Base-by-base conservation (phyloP, 805 yeast genomes). In the Brettanomyces nanus region DNA sequence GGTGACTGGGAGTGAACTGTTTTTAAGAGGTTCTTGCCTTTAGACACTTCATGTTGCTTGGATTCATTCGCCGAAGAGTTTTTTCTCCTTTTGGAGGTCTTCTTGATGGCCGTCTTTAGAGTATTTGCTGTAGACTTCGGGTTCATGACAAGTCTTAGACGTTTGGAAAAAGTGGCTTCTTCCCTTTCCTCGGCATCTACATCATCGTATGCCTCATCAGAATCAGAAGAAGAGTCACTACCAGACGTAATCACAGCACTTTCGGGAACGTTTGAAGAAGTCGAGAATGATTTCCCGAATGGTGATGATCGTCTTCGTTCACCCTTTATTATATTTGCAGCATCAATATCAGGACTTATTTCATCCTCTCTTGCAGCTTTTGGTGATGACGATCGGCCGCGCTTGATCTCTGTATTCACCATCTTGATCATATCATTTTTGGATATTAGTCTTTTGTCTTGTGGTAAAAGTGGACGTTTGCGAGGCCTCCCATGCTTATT, bases 61-160 rank as follows among this genome's bases (percentile, higher is more conserved):
- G n/a, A 6, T 6, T 19, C n/a, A 4, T 9, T 25, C 4, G 15
- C 19, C 7, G 21, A 30, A 23, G 19, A n/a, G n/a, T 13, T n/a
- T 26, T 7, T 19, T 25, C 44, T 31, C 11, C 28, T 22, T 14
- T 28, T 19, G 11, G 29, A 28, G 19, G 28, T 38, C 7, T 13
- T 30, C 15, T 25, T 15, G 4, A 34, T n/a, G 27, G 14, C 14
- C n/a, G 14, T n/a, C 6, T 20, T 27, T 20, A 19, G 30, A 21
- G 77, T 77, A 2, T 74, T 64, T 28, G 66, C 65, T 4, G 72
- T 77, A 15, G 69, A 62, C 40, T 73, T 59, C 39, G 66, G 62
- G 31, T 56, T 62, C 22, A 48, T 52, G 26, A 31, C 34, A 20
- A 31, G 14, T 20, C 34, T 19, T 18, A 31, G 15, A 13, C 34